Evolutionary conservation across 2,329 filamentous ascomycete genomes (phyloP).

Genomic region (Cercospora sojina): DNA sequence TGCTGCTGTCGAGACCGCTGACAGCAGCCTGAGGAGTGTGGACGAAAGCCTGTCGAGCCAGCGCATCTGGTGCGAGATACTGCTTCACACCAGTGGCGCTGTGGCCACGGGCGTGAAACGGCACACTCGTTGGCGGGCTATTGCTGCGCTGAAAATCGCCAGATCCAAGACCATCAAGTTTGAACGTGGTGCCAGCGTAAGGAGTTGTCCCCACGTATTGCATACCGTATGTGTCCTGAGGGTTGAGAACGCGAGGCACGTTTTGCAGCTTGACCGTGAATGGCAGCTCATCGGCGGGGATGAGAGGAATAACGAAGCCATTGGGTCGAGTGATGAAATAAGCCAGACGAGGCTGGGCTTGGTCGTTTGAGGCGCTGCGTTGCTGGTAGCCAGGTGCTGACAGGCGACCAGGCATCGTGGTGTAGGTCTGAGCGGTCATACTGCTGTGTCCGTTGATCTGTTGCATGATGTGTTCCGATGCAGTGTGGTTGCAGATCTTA

Average conservation of each 20-base stretch:
- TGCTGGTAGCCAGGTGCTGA: slow-evolving; percentile 12
- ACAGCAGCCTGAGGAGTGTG: neutral
- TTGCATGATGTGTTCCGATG: neutral
- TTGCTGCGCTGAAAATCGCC: slow-evolving; percentile 19
- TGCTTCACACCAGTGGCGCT: slow-evolving; percentile 18
- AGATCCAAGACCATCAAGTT: slow-evolving; percentile 22
- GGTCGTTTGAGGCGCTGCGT: slow-evolving; percentile 6
- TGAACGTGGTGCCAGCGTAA: slow-evolving; percentile 29
- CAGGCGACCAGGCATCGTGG: slow-evolving; percentile 12
- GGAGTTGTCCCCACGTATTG: slow-evolving; percentile 34
- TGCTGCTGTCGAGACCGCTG: neutral
- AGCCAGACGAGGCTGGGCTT: slow-evolving; percentile 27
- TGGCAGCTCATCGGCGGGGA: slow-evolving; percentile 48
- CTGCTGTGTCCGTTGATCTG: neutral
- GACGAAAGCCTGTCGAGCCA: slow-evolving; percentile 27
- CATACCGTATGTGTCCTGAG: slow-evolving; percentile 35
- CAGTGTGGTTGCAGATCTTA: neutral
- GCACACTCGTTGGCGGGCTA: slow-evolving; percentile 21
- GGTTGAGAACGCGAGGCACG: slow-evolving; percentile 39
- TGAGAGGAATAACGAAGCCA: slow-evolving; percentile 41
- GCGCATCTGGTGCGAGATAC: slow-evolving; percentile 28
- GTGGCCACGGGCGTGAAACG: slow-evolving; percentile 21
- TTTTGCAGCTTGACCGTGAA: slow-evolving; percentile 39
- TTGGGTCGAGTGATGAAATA: slow-evolving; percentile 43
- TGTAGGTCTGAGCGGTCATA: slow-evolving; percentile 11